Base-by-base conservation (phyloP, 495 filamentous ascomycete species). In the Schizothecium vesticola region DNA sequence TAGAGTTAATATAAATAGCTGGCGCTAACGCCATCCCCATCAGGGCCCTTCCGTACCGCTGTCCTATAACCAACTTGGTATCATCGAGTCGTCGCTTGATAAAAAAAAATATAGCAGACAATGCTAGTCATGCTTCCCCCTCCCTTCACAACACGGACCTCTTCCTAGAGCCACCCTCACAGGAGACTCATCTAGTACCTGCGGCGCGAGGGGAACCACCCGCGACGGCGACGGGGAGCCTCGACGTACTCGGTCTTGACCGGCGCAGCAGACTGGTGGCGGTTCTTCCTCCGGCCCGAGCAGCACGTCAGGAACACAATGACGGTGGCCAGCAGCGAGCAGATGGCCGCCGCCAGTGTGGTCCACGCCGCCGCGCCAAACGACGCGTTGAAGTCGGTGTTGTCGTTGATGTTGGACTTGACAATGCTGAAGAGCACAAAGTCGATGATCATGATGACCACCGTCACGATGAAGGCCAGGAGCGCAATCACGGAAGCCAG, bases 221-320 rank as follows among this genome's bases (percentile, higher is more conserved):
- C 7, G n/a, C 56, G 23, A 51, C 71, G 36, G 58, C 69, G 63
- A 22, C 69, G 43, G 23, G 63, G 59, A 29, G 69, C 31, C 55
- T 66, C 61, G 13, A 25, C 69, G 51, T 65, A 71, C 56, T 72
- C 72, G 23, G 29, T 36, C 72, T 73, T 73, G 10, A 10, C 31
- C 31, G 23, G 51, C 6, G 33, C 21, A 13, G 51, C 3, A 16
- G 55, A 56, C 28, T 63, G 61, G 61, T 73, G 72, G 1, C 75
- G 63, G 33, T 72, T 70, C 63, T 79, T 75, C 59, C 80, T 31
- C n/a, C 81, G 64, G 0, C 75, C 76, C 22, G 75, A 79, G 78
- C 80, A 87, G 80, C 86, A 89, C 5, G 85, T 85, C 67, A 88
- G 82, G 70, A 88, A 82, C 19, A 88, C 81, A 23, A 87, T 70